A percentile compares a stretch with the other conserved stretches of the same genome.
phyloP scores from a whole-genome alignment of 495 filamentous ascomycete species.

The Penicillium soppii region DNA sequence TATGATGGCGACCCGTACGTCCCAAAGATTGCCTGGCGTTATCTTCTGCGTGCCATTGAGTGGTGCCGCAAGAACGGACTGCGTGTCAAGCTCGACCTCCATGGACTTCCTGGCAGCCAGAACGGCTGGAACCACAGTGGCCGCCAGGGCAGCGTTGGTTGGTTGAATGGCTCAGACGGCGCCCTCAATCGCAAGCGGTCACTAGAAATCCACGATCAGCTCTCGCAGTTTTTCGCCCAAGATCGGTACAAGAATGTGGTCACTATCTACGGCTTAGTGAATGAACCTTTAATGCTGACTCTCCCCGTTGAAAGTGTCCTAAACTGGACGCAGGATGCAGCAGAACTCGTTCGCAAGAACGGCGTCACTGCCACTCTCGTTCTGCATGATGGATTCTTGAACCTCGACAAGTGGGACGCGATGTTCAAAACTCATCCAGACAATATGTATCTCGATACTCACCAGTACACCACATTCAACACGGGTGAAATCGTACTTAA shows the following conservation, averaged over 20 bases:
- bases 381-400: slow-evolving; percentile 84
- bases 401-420: slow-evolving; percentile 76
- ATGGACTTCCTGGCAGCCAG: slow-evolving; percentile 80
- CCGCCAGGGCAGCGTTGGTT: slow-evolving; percentile 65
- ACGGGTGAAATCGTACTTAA: slow-evolving; percentile 67
- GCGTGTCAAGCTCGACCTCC: slow-evolving; percentile 90
- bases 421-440: slow-evolving; percentile 53
- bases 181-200: slow-evolving; percentile 66
- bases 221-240: slow-evolving; percentile 83
- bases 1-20: slow-evolving; percentile 90
- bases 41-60: slow-evolving; percentile 89
- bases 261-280: slow-evolving; percentile 80
- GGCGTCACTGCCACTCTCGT: slow-evolving; percentile 65
- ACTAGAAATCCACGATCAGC: slow-evolving; percentile 76
- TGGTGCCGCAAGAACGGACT: slow-evolving; percentile 92
- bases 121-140: slow-evolving; percentile 93
- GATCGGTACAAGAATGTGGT: slow-evolving; percentile 81
- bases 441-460: slow-evolving; percentile 77
- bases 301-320: slow-evolving; percentile 59
- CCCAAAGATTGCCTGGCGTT: slow-evolving; percentile 84
- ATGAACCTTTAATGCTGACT: slow-evolving; percentile 78
- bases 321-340: slow-evolving; percentile 67
- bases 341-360: slow-evolving; percentile 64
- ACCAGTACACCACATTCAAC: slow-evolving; percentile 94
- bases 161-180: slow-evolving; percentile 74